Evolutionary conservation across 2,329 filamentous ascomycete species (phyloP).

Genomic region (Trichoderma sp.): DNA sequence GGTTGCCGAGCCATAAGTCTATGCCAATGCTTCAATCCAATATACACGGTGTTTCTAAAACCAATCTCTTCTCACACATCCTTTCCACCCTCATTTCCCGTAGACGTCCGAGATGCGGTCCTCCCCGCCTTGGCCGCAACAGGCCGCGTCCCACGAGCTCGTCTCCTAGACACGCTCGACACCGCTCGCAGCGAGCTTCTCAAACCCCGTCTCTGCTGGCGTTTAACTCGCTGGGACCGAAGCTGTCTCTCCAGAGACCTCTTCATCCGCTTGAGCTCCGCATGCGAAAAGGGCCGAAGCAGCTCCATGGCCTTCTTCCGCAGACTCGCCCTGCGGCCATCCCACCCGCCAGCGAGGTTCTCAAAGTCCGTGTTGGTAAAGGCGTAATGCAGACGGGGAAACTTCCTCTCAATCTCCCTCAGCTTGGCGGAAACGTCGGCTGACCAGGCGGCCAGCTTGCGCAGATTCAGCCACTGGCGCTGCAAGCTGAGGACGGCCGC

Average conservation of each 20-base stretch:
- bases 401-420: constrained; percentile 44
- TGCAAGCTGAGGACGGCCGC: constrained; percentile 52
- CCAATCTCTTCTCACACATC: neutral
- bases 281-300: constrained; percentile 38
- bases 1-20: constrained; percentile 3
- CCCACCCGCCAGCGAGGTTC: constrained; percentile 36
- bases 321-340: constrained; percentile 35
- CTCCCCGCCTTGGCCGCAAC: neutral
- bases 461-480: constrained; percentile 54
- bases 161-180: neutral
- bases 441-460: constrained; percentile 54
- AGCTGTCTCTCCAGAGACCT: constrained; percentile 32
- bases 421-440: constrained; percentile 46
- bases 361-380: constrained; percentile 42
- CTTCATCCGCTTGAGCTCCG: constrained; percentile 37
- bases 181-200: constrained; percentile 1
- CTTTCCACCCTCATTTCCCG: neutral
- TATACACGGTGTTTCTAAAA: neutral
- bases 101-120: neutral
- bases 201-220: constrained; percentile 1
- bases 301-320: constrained; percentile 37
- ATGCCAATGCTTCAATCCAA: constrained; percentile 10
- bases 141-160: neutral
- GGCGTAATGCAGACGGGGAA: constrained; percentile 47
- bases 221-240: neutral